Percentiles rank a stretch among this genome's conserved stretches.
Conservation (phyloP, 2,329 filamentous ascomycete genomes). For the Nemania serpens region DNA sequence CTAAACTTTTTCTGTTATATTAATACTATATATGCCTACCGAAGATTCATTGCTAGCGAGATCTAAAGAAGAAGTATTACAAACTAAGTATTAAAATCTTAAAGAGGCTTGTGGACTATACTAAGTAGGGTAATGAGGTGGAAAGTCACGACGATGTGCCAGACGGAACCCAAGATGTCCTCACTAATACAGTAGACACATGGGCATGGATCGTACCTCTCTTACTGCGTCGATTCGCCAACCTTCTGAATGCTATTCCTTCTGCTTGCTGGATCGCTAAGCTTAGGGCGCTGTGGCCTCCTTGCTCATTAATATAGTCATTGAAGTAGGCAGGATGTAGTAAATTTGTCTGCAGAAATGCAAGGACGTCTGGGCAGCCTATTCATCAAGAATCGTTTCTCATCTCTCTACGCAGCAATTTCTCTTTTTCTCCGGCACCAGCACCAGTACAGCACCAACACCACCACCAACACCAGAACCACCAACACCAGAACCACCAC, state of each 20-base stretch:
- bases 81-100: constrained; percentile 1
- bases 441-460: neutral
- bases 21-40: too few relatives aligned
- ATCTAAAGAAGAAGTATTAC: too few relatives aligned
- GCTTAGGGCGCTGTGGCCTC: neutral
- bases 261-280: neutral
- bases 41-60: too few relatives aligned
- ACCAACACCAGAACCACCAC: too few relatives aligned
- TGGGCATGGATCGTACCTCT: neutral
- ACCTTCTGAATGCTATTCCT: neutral
- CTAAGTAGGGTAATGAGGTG: neutral
- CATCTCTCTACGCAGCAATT: neutral
- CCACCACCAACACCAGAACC: too few relatives aligned
- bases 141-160: neutral
- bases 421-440: neutral
- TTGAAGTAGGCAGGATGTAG: neutral
- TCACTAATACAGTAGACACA: neutral
- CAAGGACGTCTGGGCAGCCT: neutral
- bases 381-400: neutral
- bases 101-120: neutral
- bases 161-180: neutral
- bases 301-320: neutral
- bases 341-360: neutral
- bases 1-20: too few relatives aligned
- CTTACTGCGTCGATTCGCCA: neutral